phyloP scores from a whole-genome alignment of 148 eudicot species.

The Hydrangea macrophylla region DNA sequence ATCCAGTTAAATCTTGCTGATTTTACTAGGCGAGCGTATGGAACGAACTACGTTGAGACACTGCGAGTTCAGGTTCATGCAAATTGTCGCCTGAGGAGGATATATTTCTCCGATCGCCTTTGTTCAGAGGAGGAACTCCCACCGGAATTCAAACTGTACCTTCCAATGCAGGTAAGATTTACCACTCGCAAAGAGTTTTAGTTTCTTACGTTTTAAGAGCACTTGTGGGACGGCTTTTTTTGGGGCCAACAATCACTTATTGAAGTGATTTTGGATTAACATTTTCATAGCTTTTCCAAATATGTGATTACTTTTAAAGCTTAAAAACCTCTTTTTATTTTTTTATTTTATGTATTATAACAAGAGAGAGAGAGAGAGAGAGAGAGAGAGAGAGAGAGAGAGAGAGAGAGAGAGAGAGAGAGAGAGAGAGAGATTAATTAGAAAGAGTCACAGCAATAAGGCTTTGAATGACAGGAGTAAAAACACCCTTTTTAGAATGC shows the following conservation, averaged over 20 bases:
- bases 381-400: too few relatives aligned
- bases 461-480: too few relatives aligned
- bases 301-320: too few relatives aligned
- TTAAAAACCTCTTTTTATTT: too few relatives aligned
- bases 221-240: neutral
- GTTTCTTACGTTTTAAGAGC: neutral
- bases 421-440: too few relatives aligned
- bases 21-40: slow-evolving; percentile 91
- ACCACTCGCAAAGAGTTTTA: neutral
- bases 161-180: slow-evolving; percentile 78
- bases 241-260: neutral
- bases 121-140: slow-evolving; percentile 98
- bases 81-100: slow-evolving; percentile 87
- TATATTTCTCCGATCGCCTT: slow-evolving; percentile 93
- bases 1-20: slow-evolving; percentile 94
- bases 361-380: too few relatives aligned
- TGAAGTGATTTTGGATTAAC: neutral
- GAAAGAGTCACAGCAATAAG: too few relatives aligned
- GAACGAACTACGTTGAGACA: slow-evolving; percentile 95
- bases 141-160: slow-evolving; percentile 93
- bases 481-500: too few relatives aligned
- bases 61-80: slow-evolving; percentile 98
- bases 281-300: neutral
- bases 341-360: too few relatives aligned
- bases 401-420: too few relatives aligned